Base-by-base conservation (phyloP, 208 protist species). In the Acanthamoeba sp. region DNA sequence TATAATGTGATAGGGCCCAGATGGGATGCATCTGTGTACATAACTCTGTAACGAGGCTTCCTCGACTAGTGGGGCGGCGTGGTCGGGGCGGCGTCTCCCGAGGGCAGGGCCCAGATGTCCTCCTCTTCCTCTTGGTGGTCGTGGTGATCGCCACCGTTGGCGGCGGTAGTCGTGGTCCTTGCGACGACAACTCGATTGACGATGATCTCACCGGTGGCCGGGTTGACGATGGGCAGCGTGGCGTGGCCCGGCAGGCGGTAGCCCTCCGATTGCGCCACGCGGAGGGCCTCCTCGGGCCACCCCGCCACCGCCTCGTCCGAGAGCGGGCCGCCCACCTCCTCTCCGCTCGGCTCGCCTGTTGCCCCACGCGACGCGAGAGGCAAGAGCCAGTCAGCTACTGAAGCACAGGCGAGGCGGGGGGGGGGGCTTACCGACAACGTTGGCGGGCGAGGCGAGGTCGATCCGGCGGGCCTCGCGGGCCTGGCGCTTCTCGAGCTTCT, bases 401-500 rank as follows among this genome's bases (percentile, higher is more conserved):
- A n/a, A n/a, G n/a, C n/a, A 20, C 10, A 32, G 7, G 14, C n/a
- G n/a, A n/a, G n/a, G n/a, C n/a, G n/a, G n/a, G n/a, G n/a, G n/a
- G n/a, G n/a, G n/a, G n/a, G n/a, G n/a, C n/a, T n/a, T n/a, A n/a
- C n/a, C n/a, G n/a, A n/a, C n/a, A n/a, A n/a, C n/a, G n/a, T n/a
- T n/a, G n/a, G n/a, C 9, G 12, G 64, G 64, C 27, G 64, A 32
- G 27, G 64, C 27, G 64, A 73, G 64, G 64, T 73, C 64, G 29
- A 73, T 32, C 29, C 64, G 64, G 20, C 34, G 64, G 32, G 64
- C 64, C 10, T 73, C n/a, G 29, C 20, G 34, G 34, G 64, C 64
- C 64, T 73, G 14, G 64, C 64, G 64, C n/a, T 73, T 73, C 64
- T 73, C 64, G 64, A 73, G 64, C 32, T 40, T 32, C 64, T 40